These are phyloP conservation scores for Diplogelasinospora grovesii DNA, from an alignment of 495 filamentous ascomycete species.

Conservation along the genomic window DNA sequence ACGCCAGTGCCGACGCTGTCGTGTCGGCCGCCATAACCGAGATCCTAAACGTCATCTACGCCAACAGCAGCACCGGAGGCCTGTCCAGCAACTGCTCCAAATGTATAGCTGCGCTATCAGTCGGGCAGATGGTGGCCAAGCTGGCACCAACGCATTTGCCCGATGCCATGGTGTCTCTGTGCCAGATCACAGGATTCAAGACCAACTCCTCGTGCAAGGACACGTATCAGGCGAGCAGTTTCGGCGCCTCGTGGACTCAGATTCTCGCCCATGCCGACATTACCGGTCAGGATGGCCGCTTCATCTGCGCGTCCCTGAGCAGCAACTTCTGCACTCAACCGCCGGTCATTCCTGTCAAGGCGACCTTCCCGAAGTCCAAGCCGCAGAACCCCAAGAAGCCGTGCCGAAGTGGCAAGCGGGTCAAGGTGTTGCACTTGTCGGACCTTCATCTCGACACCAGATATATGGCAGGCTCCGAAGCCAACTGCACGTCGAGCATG, in stretches of 20 bases:
- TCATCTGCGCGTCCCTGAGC: constrained; percentile 49
- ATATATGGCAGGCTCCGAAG: constrained; percentile 49
- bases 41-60: constrained; percentile 40
- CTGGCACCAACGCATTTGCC: constrained; percentile 43
- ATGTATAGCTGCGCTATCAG: constrained; percentile 45
- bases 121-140: constrained; percentile 44
- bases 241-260: constrained; percentile 53
- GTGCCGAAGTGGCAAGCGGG: constrained; percentile 41
- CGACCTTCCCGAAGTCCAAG: constrained; percentile 51
- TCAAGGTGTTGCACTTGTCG: constrained; percentile 55
- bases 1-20: constrained; percentile 32
- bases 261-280: constrained; percentile 50
- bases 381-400: constrained; percentile 38
- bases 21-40: constrained; percentile 34
- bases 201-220: constrained; percentile 39
- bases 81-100: constrained; percentile 41
- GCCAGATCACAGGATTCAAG: constrained; percentile 37
- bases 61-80: constrained; percentile 23
- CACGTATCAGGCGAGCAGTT: constrained; percentile 37
- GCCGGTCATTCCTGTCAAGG: constrained; percentile 35
- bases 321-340: constrained; percentile 44
- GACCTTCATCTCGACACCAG: constrained; percentile 57
- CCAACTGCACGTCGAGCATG: constrained; percentile 46
- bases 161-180: constrained; percentile 44
- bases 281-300: constrained; percentile 47